A percentile compares a stretch with the other conserved stretches of the same genome.
Evolutionary conservation across 805 yeast genomes (phyloP).

Genomic region (Yarrowia sp.): DNA sequence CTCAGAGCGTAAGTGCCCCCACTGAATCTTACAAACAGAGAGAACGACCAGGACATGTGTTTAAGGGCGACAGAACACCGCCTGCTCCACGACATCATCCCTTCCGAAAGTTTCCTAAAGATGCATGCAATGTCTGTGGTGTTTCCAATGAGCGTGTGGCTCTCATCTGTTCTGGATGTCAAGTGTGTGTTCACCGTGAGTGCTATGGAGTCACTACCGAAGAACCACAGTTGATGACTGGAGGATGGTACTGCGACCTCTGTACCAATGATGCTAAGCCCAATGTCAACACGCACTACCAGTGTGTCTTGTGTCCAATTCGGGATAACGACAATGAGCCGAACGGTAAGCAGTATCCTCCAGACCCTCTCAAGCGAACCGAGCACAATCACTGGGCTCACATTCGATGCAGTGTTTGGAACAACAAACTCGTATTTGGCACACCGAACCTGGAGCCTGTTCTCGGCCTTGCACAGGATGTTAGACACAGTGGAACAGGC

Average conservation of each 20-base stretch:
- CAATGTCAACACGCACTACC: constrained; percentile 50
- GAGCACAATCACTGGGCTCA: constrained; percentile 73
- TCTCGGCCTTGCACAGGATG: constrained; percentile 37
- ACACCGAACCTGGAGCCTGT: constrained; percentile 47
- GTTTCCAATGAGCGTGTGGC: not conserved
- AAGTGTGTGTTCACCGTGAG: constrained; percentile 60
- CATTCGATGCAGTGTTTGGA: constrained; percentile 62
- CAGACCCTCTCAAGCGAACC: constrained; percentile 71
- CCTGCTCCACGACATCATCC: not conserved
- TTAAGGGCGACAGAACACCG: not conserved
- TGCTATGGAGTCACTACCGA: constrained; percentile 57
- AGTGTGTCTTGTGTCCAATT: constrained; percentile 62
- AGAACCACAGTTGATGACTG: constrained; percentile 26
- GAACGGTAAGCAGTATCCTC: constrained; percentile 37
- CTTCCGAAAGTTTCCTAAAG: not conserved
- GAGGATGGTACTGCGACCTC: constrained; percentile 73
- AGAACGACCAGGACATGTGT: not conserved
- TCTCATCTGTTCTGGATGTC: constrained; percentile 44
- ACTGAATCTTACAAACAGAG: not conserved
- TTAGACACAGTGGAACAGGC: constrained; percentile 29
- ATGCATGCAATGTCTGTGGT: constrained; percentile 16
- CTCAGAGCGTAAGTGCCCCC: not conserved
- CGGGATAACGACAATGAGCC: constrained; percentile 50
- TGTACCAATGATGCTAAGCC: constrained; percentile 72
- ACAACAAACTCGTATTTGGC: constrained; percentile 46